Conservation (phyloP, 2,329 filamentous ascomycete species). For the Dichotomopilus funicola region DNA sequence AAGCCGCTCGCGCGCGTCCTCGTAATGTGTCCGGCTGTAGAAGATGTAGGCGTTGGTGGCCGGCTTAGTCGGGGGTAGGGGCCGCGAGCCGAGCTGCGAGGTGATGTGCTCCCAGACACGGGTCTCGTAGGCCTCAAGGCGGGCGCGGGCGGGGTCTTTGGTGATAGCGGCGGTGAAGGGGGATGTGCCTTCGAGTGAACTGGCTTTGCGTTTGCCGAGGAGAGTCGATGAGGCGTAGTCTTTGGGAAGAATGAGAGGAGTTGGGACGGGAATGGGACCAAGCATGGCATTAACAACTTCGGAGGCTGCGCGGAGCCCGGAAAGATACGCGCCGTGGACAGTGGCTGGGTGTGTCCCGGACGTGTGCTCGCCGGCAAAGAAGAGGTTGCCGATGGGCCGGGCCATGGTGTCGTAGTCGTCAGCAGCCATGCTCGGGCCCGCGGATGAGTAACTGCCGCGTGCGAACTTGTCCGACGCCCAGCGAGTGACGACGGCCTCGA, state of each 20-base stretch:
- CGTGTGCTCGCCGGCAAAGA: constrained; percentile 95
- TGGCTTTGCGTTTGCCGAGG: constrained; percentile 49
- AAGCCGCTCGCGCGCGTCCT: constrained; percentile 53
- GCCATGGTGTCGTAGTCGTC: constrained; percentile 95
- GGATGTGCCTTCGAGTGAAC: constrained; percentile 1
- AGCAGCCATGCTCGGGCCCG: constrained; percentile 71
- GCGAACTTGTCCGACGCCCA: constrained; percentile 90
- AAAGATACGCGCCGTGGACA: constrained; percentile 93
- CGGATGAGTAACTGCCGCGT: constrained; percentile 92
- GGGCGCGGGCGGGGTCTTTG: constrained; percentile 43
- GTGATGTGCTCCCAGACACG: constrained; percentile 47
- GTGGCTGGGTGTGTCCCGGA: constrained; percentile 94
- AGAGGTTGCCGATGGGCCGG: constrained; percentile 72
- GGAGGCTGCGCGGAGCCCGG: constrained; percentile 80
- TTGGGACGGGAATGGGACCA: constrained; percentile 71
- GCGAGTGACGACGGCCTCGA: constrained; percentile 82
- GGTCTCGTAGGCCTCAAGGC: constrained; percentile 50
- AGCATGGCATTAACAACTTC: constrained; percentile 76
- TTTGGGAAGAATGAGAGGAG: constrained; percentile 66
- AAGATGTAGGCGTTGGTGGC: constrained; percentile 82
- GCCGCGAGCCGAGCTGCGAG: constrained; percentile 63
- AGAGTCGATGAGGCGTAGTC: constrained; percentile 30
- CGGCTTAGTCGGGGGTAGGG: constrained; percentile 63
- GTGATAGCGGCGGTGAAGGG: neutral
- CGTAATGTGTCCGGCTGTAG: constrained; percentile 73